Evolutionary conservation across 2,329 filamentous ascomycete species (phyloP).

Genomic region (Stachybotrys chlorohalonatus): DNA sequence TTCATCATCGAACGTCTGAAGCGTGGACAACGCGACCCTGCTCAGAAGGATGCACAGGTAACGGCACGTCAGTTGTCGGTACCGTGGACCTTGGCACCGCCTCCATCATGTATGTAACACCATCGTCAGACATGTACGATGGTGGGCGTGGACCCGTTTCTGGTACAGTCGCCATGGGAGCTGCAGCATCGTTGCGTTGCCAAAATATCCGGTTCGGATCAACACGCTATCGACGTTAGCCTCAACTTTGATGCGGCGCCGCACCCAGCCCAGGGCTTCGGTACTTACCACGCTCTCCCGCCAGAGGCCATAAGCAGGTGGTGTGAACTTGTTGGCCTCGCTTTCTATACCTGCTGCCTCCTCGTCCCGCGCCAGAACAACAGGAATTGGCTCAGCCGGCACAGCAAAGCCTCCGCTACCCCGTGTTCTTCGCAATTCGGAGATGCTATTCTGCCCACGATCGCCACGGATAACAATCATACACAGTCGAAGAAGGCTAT

Average conservation of each 20-base stretch:
- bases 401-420: constrained; percentile 58
- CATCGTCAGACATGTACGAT: constrained; percentile 69
- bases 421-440: constrained; percentile 30
- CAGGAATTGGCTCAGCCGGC: constrained; percentile 64
- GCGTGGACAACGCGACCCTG: constrained; percentile 12
- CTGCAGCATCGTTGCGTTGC: constrained; percentile 51
- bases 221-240: constrained; percentile 43
- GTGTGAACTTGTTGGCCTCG: constrained; percentile 49
- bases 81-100: constrained; percentile 51
- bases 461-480: constrained; percentile 50
- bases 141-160: constrained; percentile 47
- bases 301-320: constrained; percentile 82
- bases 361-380: constrained; percentile 66
- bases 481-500: constrained; percentile 65
- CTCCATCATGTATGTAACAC: constrained; percentile 63
- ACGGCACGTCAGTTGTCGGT: constrained; percentile 32
- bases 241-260: not conserved
- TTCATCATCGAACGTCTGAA: not conserved
- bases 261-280: not conserved
- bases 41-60: constrained; percentile 42
- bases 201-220: constrained; percentile 77
- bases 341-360: constrained; percentile 51
- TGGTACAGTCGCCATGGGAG: constrained; percentile 10
- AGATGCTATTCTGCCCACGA: constrained; percentile 12
- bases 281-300: constrained; percentile 67